Base-by-base conservation (phyloP, 1,284 basidiomycete genomes). In the Rhizoctonia solani region DNA sequence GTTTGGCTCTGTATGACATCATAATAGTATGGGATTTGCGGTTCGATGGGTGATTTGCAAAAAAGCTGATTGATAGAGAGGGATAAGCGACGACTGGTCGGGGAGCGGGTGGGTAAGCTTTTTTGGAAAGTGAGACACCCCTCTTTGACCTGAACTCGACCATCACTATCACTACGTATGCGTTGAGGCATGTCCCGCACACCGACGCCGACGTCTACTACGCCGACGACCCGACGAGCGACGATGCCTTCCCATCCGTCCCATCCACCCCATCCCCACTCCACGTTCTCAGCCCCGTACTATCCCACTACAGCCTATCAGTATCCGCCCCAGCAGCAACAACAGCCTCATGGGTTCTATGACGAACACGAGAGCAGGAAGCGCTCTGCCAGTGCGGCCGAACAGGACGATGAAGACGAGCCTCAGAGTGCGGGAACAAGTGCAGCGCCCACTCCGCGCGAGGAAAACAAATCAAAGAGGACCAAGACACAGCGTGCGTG, bases 401-500 rank as follows among this genome's bases (percentile, higher is more conserved):
- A 63, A 34, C 59, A 63, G 49, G 59, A 63, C 47, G 59, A 63
- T 2, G 59, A 63, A 9, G 59, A 63, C 19, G 47, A 52, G 59
- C 34, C 59, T 3, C 59, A 16, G 34, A 63, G 59, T 42, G 49
- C 59, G 23, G 49, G 59, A 27, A 37, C 47, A 34, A 54, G 59
- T 27, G 49, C 59, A 6, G 59, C 47, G 2, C 47, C 59, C 4
- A 63, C 59, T 5, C 59, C 59, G 16, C 59, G 59, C 23, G 85
- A 85, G 68, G 70, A 67, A 37, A 49, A 49, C 29, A 66, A 71
- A 69, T 75, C 90, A 80, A 95, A 95, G 77, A 87, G 92, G 65
- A 92, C 90, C 49, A 95, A 95, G 80, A 95, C 92, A 1, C 88
- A 90, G 74, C 86, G 93, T 67, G 93, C 93, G 4, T 95, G 93